A percentile compares a stretch with the other conserved stretches of the same genome.
Conservation (phyloP, 371 early-diverging fungal genomes). For the Massospora cicadina region DNA sequence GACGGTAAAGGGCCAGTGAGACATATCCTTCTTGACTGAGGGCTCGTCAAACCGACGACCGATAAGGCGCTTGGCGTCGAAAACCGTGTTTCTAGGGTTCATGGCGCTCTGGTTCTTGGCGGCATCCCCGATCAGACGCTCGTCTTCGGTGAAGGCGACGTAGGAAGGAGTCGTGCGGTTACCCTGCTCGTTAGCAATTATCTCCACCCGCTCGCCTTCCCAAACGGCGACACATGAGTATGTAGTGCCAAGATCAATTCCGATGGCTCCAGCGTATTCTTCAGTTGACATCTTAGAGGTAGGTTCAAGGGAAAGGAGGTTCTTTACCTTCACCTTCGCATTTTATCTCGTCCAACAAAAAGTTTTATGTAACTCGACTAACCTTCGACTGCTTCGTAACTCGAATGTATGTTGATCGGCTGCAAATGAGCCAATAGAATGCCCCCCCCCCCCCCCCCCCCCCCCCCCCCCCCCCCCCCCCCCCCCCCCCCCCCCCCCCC, state of each 20-base stretch:
- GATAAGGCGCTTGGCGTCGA: conserved; percentile 92
- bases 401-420: too few relatives aligned
- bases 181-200: conserved; percentile 83
- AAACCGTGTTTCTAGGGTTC: conserved; percentile 78
- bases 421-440: too few relatives aligned
- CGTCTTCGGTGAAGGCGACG: conserved; percentile 71
- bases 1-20: conserved; percentile 75
- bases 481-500: too few relatives aligned
- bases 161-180: conserved; percentile 84
- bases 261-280: conserved; percentile 49
- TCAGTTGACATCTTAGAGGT: conserved; percentile 22
- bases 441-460: too few relatives aligned
- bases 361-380: too few relatives aligned
- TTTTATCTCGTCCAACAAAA: too few relatives aligned
- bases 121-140: conserved; percentile 75
- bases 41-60: conserved; percentile 83
- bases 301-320: too few relatives aligned
- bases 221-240: conserved; percentile 67
- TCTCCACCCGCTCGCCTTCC: conserved; percentile 50
- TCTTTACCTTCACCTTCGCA: too few relatives aligned
- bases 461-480: too few relatives aligned
- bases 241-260: conserved; percentile 54
- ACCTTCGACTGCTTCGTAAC: too few relatives aligned
- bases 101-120: conserved; percentile 73
- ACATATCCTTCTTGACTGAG: conserved; percentile 78